Base-by-base conservation (phyloP, 1,284 basidiomycete genomes). In the Butyriboletus appendiculatus region DNA sequence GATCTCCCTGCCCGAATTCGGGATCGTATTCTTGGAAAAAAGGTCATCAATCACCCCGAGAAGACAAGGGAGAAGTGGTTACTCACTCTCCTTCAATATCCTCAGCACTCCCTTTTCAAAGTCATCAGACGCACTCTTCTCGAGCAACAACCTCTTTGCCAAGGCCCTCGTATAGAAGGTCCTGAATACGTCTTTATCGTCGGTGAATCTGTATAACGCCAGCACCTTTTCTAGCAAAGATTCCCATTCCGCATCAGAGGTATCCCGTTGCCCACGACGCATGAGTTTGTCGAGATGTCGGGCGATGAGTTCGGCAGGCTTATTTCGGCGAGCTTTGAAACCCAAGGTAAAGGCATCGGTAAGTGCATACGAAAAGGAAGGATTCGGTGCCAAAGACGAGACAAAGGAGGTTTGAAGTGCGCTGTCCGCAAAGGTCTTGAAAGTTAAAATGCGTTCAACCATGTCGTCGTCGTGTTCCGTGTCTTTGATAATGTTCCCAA, bases 251-350 rank as follows among this genome's bases (percentile, higher is more conserved):
- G 73, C 75, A 56, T 96, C 92, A 11, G 82, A 84, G 56, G 81
- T 79, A 14, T 80, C 78, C 45, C 86, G 86, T 69, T 95, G 93
- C 0, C 96, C 95, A 54, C 84, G 85, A 40, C 94, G 82, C 85
- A 98, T 89, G 37, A 89, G 83, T 43, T 79, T 81, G 71, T 98
- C 96, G 39, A 98, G 77, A 67, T 92, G 86, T 68, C 94, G 95
- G 12, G 97, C 96, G 53, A 97, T 91, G 82, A 96, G 88, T 73
- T 98, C 96, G 0, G 96, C 96, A 5, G 94, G 94, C 60, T 92
- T 95, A 66, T 88, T 90, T 51, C 86, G 85, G 22, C 95, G 81
- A 24, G 82, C 80, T 65, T 89, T 90, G 76, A 98, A 90, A 34
- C 92, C 94, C 14, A 71, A 74, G n/a, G 85, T 78, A 73, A 97